Base-by-base conservation (phyloP, 2,329 filamentous ascomycete genomes). In the Ceratocystis variospora region DNA sequence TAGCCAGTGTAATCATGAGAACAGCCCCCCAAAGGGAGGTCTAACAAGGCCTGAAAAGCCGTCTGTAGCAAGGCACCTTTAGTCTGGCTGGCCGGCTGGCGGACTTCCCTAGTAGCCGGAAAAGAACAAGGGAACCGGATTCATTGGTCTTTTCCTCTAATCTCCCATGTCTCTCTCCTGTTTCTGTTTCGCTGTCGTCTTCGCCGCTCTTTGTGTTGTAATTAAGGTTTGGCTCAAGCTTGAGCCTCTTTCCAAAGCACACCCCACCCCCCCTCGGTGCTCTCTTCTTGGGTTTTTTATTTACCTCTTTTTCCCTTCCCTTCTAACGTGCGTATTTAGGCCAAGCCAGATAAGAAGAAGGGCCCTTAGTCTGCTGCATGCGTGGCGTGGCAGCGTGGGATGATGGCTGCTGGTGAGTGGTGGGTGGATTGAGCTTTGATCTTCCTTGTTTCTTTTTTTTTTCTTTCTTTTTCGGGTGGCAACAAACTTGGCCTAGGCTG, bases 211-310 rank as follows among this genome's bases (percentile, higher is more conserved):
- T n/a, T 50, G 17, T n/a, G n/a, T 50, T 33, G 53, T 31, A n/a
- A 7, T 31, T 59, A 59, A 59, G 53, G 53, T 59, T 59, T 59
- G 53, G 53, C 53, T 59, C 28, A 19, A 31, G 53, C 53, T 59
- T 59, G 53, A 59, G 53, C 53, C 53, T 59, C 53, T 17, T 31
- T 5, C 17, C 50, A 5, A 59, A 33, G 28, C 53, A 59, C 53
- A 33, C 33, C 17, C 50, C 17, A 59, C 50, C 19, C 17, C 15
- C 25, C 53, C 28, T 10, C 37, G 8, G 10, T 41, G 25, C 48
- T 25, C 5, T 50, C 22, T 50, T 50, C 8, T 25, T 10, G 22
- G 22, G 8, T 12, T 50, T 25, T 19, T 50, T 25, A 25, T 19
- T 25, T 28, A 19, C 48, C 48, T 53, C 8, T 53, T 53, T 53